A percentile compares a stretch with the other conserved stretches of the same genome.
These are phyloP conservation scores for Lepidium didymum DNA, from an alignment of 345 rosid genomes.

Conservation along the genomic window DNA sequence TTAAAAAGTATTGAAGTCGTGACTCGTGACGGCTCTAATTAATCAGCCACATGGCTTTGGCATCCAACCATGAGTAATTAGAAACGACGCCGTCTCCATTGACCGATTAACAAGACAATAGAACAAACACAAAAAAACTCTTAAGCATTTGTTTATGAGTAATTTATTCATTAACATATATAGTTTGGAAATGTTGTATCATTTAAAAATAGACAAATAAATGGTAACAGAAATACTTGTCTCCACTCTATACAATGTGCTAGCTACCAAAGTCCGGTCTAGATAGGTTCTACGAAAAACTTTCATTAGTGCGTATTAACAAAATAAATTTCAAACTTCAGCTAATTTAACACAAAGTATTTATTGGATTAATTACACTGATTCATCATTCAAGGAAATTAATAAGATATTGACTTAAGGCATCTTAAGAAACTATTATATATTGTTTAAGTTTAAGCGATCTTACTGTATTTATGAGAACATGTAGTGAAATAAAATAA, in stretches of 20 bases:
- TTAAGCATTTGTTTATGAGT: not conserved
- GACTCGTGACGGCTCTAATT: slow-evolving; percentile 16
- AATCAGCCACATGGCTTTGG: not conserved
- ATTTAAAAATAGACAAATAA: no score
- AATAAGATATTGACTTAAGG: no score
- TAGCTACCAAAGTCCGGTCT: no score
- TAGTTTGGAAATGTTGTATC: no score
- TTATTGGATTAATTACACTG: not conserved
- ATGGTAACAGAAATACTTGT: no score
- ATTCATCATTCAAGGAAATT: not conserved
- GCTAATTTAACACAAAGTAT: no score
- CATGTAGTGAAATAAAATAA: not conserved
- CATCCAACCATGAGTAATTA: slow-evolving; percentile 1
- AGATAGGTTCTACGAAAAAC: no score
- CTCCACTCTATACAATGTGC: no score
- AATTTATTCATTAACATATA: no score
- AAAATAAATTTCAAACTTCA: no score
- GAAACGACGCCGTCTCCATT: not conserved
- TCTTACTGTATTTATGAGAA: not conserved
- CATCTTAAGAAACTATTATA: not conserved
- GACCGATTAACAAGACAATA: not conserved
- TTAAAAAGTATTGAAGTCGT: not conserved
- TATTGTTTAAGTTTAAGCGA: not conserved
- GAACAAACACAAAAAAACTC: not conserved
- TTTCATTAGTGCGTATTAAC: no score